phyloP scores from a whole-genome alignment of 2,329 filamentous ascomycete genomes.

The Aspergillus unguis region DNA sequence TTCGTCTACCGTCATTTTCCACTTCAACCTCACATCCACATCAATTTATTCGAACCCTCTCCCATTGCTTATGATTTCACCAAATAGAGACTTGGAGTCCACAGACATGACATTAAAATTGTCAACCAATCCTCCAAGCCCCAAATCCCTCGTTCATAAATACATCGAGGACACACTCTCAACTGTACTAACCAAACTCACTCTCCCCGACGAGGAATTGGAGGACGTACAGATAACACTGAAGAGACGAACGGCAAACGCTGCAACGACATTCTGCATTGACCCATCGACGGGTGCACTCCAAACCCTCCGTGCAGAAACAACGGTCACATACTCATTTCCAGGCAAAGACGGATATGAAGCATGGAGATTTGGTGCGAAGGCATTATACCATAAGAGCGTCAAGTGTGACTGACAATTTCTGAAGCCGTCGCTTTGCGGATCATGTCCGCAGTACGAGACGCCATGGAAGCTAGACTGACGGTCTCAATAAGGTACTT shows the following conservation, averaged over 20 bases:
- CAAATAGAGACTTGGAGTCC: neutral
- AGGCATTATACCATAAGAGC: neutral
- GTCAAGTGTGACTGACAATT: neutral
- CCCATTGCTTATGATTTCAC: too few relatives aligned
- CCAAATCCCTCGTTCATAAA: slow-evolving; percentile 21
- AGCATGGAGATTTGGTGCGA: slow-evolving; percentile 51
- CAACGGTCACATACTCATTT: slow-evolving; percentile 45
- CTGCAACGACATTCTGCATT: slow-evolving; percentile 25
- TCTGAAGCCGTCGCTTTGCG: slow-evolving; percentile 52
- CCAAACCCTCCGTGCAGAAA: slow-evolving; percentile 22
- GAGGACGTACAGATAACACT: slow-evolving; percentile 22
- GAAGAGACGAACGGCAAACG: slow-evolving; percentile 23
- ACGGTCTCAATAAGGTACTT: slow-evolving; percentile 57
- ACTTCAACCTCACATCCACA: too few relatives aligned
- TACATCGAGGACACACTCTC: slow-evolving; percentile 31
- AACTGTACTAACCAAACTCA: slow-evolving; percentile 25
- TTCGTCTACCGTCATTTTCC: too few relatives aligned
- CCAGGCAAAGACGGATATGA: slow-evolving; percentile 55
- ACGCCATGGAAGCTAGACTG: slow-evolving; percentile 47
- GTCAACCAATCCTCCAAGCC: neutral
- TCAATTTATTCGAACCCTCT: too few relatives aligned
- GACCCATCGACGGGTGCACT: slow-evolving; percentile 29
- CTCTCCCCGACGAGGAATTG: slow-evolving; percentile 23
- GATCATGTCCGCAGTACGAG: slow-evolving; percentile 55
- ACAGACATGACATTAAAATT: neutral